Conservation (phyloP, 179 eudicot species). For the Carnegiea gigantea region DNA sequence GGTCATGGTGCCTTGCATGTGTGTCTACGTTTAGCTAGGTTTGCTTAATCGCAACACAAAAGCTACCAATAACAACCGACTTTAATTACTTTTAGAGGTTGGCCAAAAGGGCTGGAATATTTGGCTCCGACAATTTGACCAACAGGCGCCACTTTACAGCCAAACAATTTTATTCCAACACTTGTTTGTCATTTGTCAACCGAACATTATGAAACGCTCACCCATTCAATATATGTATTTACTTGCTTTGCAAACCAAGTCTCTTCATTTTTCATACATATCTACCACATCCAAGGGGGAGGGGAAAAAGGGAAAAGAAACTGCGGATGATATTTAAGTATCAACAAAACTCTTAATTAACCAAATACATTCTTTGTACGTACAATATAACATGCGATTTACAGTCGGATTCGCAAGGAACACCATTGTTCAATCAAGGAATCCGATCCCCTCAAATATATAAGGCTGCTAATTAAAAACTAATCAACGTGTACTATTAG, state of each 20-base stretch:
- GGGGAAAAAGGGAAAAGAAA: too few species aligned
- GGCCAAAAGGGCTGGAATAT: not conserved
- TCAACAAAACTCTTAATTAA: not conserved
- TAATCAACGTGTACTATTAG: not conserved
- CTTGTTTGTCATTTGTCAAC: not conserved
- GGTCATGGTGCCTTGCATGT: not conserved
- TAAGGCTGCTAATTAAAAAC: not conserved
- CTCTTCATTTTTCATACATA: not conserved
- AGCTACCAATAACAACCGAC: not conserved
- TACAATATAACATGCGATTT: not conserved
- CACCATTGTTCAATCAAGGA: not conserved
- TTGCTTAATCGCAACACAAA: not conserved
- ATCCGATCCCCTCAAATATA: not conserved
- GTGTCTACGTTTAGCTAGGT: not conserved
- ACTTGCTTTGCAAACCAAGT: conserved; percentile 1
- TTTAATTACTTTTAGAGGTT: not conserved
- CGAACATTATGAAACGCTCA: not conserved
- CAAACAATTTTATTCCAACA: not conserved
- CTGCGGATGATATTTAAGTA: not conserved
- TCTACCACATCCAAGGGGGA: too few species aligned
- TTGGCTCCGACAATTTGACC: conserved; percentile 10
- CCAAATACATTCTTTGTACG: not conserved
- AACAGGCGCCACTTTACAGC: not conserved
- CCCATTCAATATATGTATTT: not conserved
- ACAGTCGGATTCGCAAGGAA: not conserved